These are phyloP conservation scores for Avena sativa DNA, from an alignment of 176 grass and related monocot genomes.

Conservation along the genomic window DNA sequence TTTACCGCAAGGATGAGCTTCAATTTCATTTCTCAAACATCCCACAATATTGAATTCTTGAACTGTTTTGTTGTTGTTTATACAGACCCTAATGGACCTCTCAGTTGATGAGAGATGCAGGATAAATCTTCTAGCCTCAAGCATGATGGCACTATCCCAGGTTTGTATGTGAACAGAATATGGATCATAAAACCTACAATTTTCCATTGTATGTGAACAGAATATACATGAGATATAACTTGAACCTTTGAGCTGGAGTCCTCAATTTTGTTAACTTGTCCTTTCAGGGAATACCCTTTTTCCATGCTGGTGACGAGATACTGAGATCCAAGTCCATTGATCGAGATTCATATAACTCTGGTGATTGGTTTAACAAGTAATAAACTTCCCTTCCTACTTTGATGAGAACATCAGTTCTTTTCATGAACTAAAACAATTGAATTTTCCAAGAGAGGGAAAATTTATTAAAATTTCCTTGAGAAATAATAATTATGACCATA, in stretches of 20 bases:
- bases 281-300: slow-evolving; percentile 90
- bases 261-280: slow-evolving; percentile 23
- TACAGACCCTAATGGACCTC: slow-evolving; percentile 68
- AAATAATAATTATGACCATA: neutral
- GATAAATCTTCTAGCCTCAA: slow-evolving; percentile 82
- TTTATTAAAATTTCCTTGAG: neutral
- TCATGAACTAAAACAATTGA: neutral
- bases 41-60: slow-evolving; percentile 11
- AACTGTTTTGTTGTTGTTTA: slow-evolving; percentile 42
- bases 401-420: slow-evolving; percentile 22
- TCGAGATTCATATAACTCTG: slow-evolving; percentile 95
- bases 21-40: neutral
- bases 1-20: neutral
- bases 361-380: slow-evolving; percentile 99
- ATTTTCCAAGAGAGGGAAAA: neutral
- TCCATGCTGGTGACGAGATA: slow-evolving; percentile 96
- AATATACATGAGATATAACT: slow-evolving; percentile 12
- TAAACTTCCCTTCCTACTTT: slow-evolving; percentile 26
- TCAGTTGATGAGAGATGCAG: slow-evolving; percentile 80
- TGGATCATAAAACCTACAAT: neutral
- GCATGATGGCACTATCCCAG: slow-evolving; percentile 76
- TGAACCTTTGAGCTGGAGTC: slow-evolving; percentile 3
- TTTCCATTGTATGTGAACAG: neutral
- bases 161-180: slow-evolving; percentile 27
- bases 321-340: slow-evolving; percentile 92